Evolutionary conservation across 169 alveolate species (phyloP).

Genomic region (Plasmodium gonderi): DNA sequence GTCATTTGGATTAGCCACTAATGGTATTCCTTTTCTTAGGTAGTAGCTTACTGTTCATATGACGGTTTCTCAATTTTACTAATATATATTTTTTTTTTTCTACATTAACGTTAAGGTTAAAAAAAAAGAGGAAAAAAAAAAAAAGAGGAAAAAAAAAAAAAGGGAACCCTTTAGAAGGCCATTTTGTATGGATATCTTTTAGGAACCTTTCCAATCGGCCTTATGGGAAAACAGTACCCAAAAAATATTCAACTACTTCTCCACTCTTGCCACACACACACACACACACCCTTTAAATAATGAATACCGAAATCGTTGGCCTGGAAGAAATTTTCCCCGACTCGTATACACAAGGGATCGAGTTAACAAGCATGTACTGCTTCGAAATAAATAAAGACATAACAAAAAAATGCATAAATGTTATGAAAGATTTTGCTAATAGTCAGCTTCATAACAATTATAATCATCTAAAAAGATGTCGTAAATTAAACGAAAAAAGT

Average conservation of each 20-base stretch:
- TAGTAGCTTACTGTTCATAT: too few species aligned
- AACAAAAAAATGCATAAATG: slow-evolving; percentile 42
- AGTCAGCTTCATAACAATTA: slow-evolving; percentile 25
- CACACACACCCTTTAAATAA: background rate
- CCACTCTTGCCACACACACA: too few species aligned
- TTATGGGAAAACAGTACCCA: background rate
- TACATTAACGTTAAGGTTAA: too few species aligned
- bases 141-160: too few species aligned
- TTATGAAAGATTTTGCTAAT: slow-evolving; percentile 38
- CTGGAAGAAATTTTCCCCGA: slow-evolving; percentile 41
- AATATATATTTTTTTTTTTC: too few species aligned
- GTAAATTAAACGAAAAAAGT: background rate
- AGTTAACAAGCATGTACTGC: slow-evolving; percentile 41
- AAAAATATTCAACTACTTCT: too few species aligned
- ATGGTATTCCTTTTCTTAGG: too few species aligned
- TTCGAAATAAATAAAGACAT: slow-evolving; percentile 32
- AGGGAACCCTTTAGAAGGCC: background rate
- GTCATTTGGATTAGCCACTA: background rate
- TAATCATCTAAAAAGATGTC: slow-evolving; percentile 68
- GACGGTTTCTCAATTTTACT: background rate
- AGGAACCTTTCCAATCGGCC: background rate
- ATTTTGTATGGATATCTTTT: background rate
- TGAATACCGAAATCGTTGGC: slow-evolving; percentile 24
- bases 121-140: too few species aligned
- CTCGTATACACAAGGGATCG: slow-evolving; percentile 1